Evolutionary conservation across 176 grass and related monocot species (phyloP).

Genomic region (Alopecurus myosuroides): DNA sequence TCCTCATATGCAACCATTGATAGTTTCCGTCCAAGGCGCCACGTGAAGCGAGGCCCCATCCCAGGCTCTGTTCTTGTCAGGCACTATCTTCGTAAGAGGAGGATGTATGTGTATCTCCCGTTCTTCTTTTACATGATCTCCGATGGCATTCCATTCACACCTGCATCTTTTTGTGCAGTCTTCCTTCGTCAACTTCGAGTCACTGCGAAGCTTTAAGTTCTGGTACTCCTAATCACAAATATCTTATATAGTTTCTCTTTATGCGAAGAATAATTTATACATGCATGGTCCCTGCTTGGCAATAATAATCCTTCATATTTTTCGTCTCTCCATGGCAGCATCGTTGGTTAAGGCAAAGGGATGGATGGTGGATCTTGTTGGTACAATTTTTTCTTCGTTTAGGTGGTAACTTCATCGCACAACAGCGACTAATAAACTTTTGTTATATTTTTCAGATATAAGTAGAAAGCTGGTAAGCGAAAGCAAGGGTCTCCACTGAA

Average conservation of each 20-base stretch:
- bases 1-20: background rate
- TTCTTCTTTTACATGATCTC: background rate
- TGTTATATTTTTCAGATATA: background rate
- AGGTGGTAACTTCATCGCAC: background rate
- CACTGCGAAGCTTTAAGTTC: background rate
- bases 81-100: background rate
- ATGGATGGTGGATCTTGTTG: conserved; percentile 12
- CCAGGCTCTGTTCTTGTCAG: background rate
- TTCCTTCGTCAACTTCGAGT: background rate
- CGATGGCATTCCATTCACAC: background rate
- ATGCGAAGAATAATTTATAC: background rate
- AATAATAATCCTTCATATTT: background rate
- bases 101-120: background rate
- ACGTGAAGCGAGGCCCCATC: background rate
- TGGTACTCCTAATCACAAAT: conserved; percentile 4
- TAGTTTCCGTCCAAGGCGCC: background rate
- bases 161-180: background rate
- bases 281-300: background rate
- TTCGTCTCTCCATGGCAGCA: background rate
- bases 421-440: background rate
- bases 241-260: background rate
- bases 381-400: background rate
- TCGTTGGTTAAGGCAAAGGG: background rate
- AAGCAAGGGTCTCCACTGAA: background rate
- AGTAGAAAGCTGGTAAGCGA: background rate